Evolutionary conservation across 305 asterid species (phyloP).

Genomic region (Caryopteris hybrid): DNA sequence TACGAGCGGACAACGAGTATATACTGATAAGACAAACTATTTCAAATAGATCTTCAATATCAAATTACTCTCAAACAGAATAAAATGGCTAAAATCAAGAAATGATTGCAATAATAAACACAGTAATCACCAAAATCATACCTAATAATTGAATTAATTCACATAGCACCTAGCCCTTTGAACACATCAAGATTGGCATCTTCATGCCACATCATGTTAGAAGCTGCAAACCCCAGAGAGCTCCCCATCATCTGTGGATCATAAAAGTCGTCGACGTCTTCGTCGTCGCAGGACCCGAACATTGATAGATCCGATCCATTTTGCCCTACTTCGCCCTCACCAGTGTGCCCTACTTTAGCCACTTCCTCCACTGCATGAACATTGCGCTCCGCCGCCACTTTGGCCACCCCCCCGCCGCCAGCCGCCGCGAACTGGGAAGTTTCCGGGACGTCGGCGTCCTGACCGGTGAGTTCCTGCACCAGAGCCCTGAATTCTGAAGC

Average conservation of each 20-base stretch:
- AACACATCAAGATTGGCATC: slow-evolving; percentile 12
- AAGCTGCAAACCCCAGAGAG: slow-evolving; percentile 16
- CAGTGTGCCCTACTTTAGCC: not conserved
- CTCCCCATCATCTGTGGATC: slow-evolving; percentile 29
- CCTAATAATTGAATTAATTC: not conserved
- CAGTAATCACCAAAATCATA: not conserved
- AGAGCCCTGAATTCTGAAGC: slow-evolving; percentile 58
- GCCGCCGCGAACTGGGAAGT: slow-evolving; percentile 13
- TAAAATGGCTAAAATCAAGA: not conserved
- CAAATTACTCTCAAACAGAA: too few relatives aligned
- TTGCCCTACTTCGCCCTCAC: slow-evolving; percentile 2
- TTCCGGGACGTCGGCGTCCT: slow-evolving; percentile 39
- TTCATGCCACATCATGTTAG: slow-evolving; percentile 38
- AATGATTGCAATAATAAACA: not conserved
- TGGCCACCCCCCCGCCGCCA: not conserved
- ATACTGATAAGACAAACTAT: too few relatives aligned
- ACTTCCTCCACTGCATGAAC: slow-evolving; percentile 13
- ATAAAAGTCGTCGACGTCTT: slow-evolving; percentile 9
- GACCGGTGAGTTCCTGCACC: slow-evolving; percentile 79
- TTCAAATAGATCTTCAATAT: too few relatives aligned
- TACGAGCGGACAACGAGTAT: too few relatives aligned
- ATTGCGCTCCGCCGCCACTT: not conserved
- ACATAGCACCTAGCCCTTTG: slow-evolving; percentile 20
- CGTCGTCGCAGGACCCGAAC: slow-evolving; percentile 5
- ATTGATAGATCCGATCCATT: slow-evolving; percentile 24